Evolutionary conservation across 2,329 filamentous ascomycete species (phyloP).

Genomic region (Nigrospora sphaerica): DNA sequence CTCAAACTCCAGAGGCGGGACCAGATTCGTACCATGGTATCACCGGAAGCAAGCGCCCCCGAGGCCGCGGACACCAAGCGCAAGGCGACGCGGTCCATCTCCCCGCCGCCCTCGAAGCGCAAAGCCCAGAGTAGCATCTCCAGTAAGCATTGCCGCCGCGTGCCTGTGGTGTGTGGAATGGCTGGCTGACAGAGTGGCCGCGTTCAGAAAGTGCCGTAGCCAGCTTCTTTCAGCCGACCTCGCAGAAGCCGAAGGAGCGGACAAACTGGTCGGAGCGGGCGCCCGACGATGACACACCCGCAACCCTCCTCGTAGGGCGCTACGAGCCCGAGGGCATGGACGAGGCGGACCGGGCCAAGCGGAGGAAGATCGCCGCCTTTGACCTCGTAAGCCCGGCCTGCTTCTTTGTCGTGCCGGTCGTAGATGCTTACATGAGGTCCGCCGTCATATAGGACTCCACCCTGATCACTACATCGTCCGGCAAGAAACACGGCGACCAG

Average conservation of each 20-base stretch:
- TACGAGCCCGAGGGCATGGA: slow-evolving; percentile 44
- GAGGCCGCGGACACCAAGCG: slow-evolving; percentile 10
- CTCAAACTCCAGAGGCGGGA: too few relatives aligned
- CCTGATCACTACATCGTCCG: slow-evolving; percentile 71
- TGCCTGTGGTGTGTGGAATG: neutral
- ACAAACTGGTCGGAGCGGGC: slow-evolving; percentile 66
- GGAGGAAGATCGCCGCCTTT: slow-evolving; percentile 62
- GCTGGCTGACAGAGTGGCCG: neutral
- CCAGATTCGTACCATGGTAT: too few relatives aligned
- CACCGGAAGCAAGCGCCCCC: neutral
- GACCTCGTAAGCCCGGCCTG: slow-evolving; percentile 44
- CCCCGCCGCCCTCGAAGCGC: slow-evolving; percentile 46
- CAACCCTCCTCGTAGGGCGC: slow-evolving; percentile 67
- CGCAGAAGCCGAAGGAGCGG: slow-evolving; percentile 74
- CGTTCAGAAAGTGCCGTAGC: slow-evolving; percentile 59
- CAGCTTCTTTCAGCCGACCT: slow-evolving; percentile 82
- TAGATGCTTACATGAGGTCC: slow-evolving; percentile 1
- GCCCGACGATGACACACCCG: slow-evolving; percentile 35
- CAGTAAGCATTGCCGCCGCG: slow-evolving; percentile 26
- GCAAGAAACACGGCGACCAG: slow-evolving; percentile 67
- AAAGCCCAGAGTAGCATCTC: slow-evolving; percentile 45
- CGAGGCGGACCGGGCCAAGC: slow-evolving; percentile 20
- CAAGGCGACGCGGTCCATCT: slow-evolving; percentile 28
- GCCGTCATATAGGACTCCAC: slow-evolving; percentile 65
- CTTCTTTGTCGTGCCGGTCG: neutral